Base-by-base conservation (phyloP, 495 filamentous ascomycete species). In the Aspergillus heteromorphus region DNA sequence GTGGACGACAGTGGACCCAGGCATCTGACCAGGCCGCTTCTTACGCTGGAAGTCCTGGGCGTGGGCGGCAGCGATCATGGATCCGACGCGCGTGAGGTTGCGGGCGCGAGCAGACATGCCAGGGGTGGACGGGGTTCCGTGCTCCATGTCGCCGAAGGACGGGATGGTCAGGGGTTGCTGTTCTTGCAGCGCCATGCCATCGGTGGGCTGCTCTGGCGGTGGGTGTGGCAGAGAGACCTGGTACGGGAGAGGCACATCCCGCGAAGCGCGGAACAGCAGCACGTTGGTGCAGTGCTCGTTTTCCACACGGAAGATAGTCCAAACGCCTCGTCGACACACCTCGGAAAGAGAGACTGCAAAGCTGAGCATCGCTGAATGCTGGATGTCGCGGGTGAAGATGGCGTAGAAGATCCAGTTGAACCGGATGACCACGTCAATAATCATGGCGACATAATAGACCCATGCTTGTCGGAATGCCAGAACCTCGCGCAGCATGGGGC, bases 401-500 rank as follows among this genome's bases (percentile, higher is more conserved):
- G 87, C 85, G 71, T 95, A 98, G 65, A 92, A 89, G 48, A 98
- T 87, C 93, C 93, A 98, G 60, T 88, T 88, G 69, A 95, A 97
- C 17, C 93, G 87, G 1, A 98, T 73, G n/a, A 96, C 78, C 0
- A 92, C 87, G 66, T 98, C 90, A 25, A 93, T 20, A 2, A 87
- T 61, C 83, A 96, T 95, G 49, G 92, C 86, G 8, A 66, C 66
- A 63, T 97, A 97, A 73, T 98, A 98, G 6, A 85, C 70, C 84
- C 86, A 92, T 2, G 79, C 73, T 6, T 73, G 74, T 57, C 91
- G 91, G 66, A 89, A 87, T 0, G 85, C 90, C 0, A 91, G 79
- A n/a, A 83, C 82, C 38, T 88, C 79, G n/a, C 93, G 84, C 16
- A 98, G 80, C 48, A 91, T 83, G 0, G 75, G 79, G 50, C 87